Base-by-base conservation (phyloP, 495 filamentous ascomycete genomes). In the Acidomyces sp. region DNA sequence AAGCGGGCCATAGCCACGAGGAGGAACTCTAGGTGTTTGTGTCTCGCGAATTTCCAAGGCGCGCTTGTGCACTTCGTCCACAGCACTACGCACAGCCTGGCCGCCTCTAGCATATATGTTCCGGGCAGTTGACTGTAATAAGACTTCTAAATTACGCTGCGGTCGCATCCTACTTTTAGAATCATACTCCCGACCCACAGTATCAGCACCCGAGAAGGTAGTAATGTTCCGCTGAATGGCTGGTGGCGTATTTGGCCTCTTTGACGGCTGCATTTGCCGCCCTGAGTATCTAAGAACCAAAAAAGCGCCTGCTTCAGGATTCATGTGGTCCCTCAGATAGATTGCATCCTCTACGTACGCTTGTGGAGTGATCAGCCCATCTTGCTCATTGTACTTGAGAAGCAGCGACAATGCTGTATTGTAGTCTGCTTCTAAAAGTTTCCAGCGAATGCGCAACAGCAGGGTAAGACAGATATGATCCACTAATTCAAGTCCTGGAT, bases 391-490 rank as follows among this genome's bases (percentile, higher is more conserved):
- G 53, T 95, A 96, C 43, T 81, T 82, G 1, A 95, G 69, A 21
- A 95, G 61, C 3, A 92, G 63, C 32, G 80, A 82, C 31, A 95
- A 62, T 5, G 82, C 85, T 20, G 73, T 71, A 12, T 85, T 87
- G 55, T 93, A 87, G 56, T 96, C 86, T 4, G 82, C 77, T 38
- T 78, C 71, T 24, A 96, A 62, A 18, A 97, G 64, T 41, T 85
- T 73, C 88, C 88, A 95, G 39, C 88, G 72, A 45, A 96, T 82
- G 25, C 90, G 73, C 25, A 99, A 66, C 18, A 99, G 67, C 92
- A 99, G 96, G 6, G 85, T 78, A 41, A 93, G 76, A 52, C 87
- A 95, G 16, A 93, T 78, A 34, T 86, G 69, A 49, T 95, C 83
- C 43, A 96, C 73, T 20, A 96, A 62, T 34, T 85, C 75, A 33